Conservation (phyloP, 1,284 basidiomycete genomes). For the Irpex sp. region DNA sequence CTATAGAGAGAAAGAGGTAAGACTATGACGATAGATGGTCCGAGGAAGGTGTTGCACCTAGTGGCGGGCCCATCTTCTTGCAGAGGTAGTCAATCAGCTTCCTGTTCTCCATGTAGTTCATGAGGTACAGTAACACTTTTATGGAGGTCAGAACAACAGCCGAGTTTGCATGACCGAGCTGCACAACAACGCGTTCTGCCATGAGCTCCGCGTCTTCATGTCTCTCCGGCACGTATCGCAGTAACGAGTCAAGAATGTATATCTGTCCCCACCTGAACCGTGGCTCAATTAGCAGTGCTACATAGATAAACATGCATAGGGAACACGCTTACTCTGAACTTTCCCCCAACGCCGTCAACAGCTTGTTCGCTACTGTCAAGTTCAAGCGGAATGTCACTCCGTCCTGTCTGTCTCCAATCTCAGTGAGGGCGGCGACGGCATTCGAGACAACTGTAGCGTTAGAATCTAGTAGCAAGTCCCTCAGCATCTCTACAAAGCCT, state of each 20-base stretch:
- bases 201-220: slow-evolving; percentile 89
- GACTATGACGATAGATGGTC: background rate
- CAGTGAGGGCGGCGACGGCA: slow-evolving; percentile 89
- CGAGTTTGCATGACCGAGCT: slow-evolving; percentile 92
- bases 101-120: slow-evolving; percentile 98
- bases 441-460: slow-evolving; percentile 96
- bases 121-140: slow-evolving; percentile 93
- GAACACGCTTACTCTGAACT: slow-evolving; percentile 76
- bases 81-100: slow-evolving; percentile 85
- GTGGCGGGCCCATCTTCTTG: slow-evolving; percentile 94
- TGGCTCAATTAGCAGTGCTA: background rate
- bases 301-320: slow-evolving; percentile 1
- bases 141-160: slow-evolving; percentile 92
- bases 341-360: slow-evolving; percentile 80
- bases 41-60: slow-evolving; percentile 50
- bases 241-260: slow-evolving; percentile 92
- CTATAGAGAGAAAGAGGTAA: slow-evolving; percentile 35
- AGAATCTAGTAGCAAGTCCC: slow-evolving; percentile 85
- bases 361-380: slow-evolving; percentile 75
- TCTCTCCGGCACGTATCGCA: slow-evolving; percentile 89
- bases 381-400: slow-evolving; percentile 87
- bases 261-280: slow-evolving; percentile 91
- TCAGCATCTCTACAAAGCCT: slow-evolving; percentile 80
- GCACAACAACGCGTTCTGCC: slow-evolving; percentile 88
- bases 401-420: slow-evolving; percentile 87